Conservation (phyloP, 345 rosid species). For the Clarkia xantiana region DNA sequence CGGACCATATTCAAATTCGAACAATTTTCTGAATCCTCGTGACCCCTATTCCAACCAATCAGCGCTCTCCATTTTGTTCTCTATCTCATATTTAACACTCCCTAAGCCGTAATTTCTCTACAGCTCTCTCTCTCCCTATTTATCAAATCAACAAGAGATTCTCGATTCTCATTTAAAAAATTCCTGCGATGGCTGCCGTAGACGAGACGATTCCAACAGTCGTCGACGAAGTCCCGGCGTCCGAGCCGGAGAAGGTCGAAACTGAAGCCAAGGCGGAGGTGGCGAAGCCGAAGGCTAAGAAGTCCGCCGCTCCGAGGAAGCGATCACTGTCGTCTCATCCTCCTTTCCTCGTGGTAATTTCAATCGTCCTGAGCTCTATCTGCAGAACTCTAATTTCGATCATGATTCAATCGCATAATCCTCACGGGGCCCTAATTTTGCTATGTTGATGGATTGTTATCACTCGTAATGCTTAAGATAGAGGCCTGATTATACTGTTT, state of each 20-base stretch:
- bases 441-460: slow-evolving; percentile 4
- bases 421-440: too few species aligned
- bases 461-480: too few species aligned
- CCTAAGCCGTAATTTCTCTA: neutral
- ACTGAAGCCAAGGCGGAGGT: slow-evolving; percentile 4
- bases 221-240: neutral
- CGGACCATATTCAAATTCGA: slow-evolving; percentile 6
- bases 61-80: neutral
- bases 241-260: neutral
- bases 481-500: too few species aligned
- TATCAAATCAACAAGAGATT: neutral
- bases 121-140: neutral
- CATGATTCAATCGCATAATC: neutral
- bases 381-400: too few species aligned
- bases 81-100: slow-evolving; percentile 8
- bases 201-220: neutral
- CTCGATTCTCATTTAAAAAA: neutral
- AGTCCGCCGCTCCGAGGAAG: slow-evolving; percentile 6
- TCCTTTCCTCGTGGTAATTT: slow-evolving; percentile 55
- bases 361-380: neutral
- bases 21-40: slow-evolving; percentile 5
- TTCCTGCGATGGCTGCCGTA: neutral
- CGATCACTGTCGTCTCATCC: slow-evolving; percentile 32
- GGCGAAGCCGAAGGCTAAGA: slow-evolving; percentile 9
- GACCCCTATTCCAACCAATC: slow-evolving; percentile 7